Evolutionary conservation across 176 grass and related monocot genomes (phyloP).

Genomic region (Aegilops umbellulata): DNA sequence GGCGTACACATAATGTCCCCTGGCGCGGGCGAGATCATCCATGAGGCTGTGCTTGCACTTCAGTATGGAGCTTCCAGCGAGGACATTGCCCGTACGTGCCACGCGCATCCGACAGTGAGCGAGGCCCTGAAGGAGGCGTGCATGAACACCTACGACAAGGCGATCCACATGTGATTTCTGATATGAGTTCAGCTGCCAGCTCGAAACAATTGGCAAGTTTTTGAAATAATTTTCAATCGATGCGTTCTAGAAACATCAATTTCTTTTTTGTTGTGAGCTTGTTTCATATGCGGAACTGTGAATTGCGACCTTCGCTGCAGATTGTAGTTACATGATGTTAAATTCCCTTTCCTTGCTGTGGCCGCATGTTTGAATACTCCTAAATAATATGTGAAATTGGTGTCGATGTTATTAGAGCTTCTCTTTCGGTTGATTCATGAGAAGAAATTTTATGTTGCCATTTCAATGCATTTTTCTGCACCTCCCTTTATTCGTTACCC

Average conservation of each 20-base stretch:
- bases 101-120: slow-evolving; percentile 84
- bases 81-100: slow-evolving; percentile 79
- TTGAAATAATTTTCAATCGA: slow-evolving; percentile 41
- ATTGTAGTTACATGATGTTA: slow-evolving; percentile 25
- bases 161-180: slow-evolving; percentile 61
- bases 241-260: slow-evolving; percentile 25
- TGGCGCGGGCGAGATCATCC: slow-evolving; percentile 77
- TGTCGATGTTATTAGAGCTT: neutral
- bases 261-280: neutral
- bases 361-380: neutral
- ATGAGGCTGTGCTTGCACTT: slow-evolving; percentile 75
- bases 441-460: neutral
- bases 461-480: neutral
- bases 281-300: slow-evolving; percentile 17
- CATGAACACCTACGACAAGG: slow-evolving; percentile 68
- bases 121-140: slow-evolving; percentile 91
- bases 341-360: neutral
- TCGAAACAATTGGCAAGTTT: slow-evolving; percentile 7
- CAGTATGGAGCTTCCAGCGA: slow-evolving; percentile 84
- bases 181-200: neutral
- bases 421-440: neutral
- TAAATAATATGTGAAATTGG: slow-evolving; percentile 22
- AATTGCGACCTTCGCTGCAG: slow-evolving; percentile 3
- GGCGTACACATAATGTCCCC: slow-evolving; percentile 90
- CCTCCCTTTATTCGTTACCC: neutral